Base-by-base conservation (phyloP, 2,329 filamentous ascomycete species). In the Aspergillus puulaauensis region DNA sequence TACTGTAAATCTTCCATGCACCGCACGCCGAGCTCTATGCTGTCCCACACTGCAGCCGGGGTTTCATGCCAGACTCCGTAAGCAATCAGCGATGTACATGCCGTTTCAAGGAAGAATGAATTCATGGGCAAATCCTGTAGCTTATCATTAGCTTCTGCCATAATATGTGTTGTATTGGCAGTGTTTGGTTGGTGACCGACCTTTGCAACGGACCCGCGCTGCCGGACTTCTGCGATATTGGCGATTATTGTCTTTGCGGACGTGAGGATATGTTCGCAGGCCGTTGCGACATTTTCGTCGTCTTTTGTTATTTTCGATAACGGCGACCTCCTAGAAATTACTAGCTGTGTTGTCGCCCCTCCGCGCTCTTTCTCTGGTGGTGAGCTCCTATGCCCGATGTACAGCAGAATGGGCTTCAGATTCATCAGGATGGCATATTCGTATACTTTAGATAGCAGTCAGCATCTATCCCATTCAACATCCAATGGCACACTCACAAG, bases 1-100 rank as follows among this genome's bases (percentile, higher is more conserved):
- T 54, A 54, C 33, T 41, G 41, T 11, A 54, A 31, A 5, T n/a
- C n/a, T n/a, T 54, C 52, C 43, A 54, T 17, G 15, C 52, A 54
- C n/a, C 21, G 33, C 0, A 54, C 23, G 1, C 43, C 52, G 6
- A 24, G 8, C 19, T 40, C 44, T 2, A 47, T 27, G 6, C 52
- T 47, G 2, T 54, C 52, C 33, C 52, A 48, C 5, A 54, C 43
- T 4, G 19, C 44, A 6, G 7, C 1, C 6, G 19, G 27, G 19
- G 35, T 31, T 2, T 23, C 31, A 9, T 14, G 7, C 44, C 52
- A 54, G 3, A 39, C 19, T 9, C 43, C 43, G 15, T 54, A 54
- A 2, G 52, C 43, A 3, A 54, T 31, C 1, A 54, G 44, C 33
- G 52, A 31, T 0, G 37, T 14, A 21, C 52, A 54, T 4, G 44